Base-by-base conservation (phyloP, 2,329 filamentous ascomycete genomes). In the Hypoxylon sp. region DNA sequence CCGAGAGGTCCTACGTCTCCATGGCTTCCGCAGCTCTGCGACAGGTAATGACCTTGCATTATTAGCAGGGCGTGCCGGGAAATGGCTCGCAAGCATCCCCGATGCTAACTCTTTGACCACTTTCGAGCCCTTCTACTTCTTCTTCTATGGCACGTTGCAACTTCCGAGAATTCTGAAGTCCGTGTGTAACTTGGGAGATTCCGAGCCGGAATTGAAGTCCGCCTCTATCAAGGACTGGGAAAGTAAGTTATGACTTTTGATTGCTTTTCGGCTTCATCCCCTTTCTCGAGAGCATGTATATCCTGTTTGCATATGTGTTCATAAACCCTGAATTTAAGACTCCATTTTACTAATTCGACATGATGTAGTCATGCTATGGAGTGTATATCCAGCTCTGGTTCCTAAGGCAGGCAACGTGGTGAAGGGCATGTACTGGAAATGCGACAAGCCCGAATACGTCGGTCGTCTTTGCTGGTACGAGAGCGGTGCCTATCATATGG, bases 131-230 rank as follows among this genome's bases (percentile, higher is more conserved):
- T 74, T 76, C 62, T 71, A 75, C 61, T 74, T 75, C 68, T 76
- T 76, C 63, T 75, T 76, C 72, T 75, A 76, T 58, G 74, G 73
- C 42, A 70, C 73, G 46, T 71, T 75, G 9, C 71, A 74, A 52
- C 10, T 59, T 11, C 55, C 55, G n/a, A 6, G 3, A 2, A 39
- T 70, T 9, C 19, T 76, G 10, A 5, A 4, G 0, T 1, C 2
- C 0, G 59, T 71, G 2, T 72, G 68, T 48, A 2, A 17, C 0
- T 44, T 68, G 39, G 5, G 8, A 0, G 10, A 33, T 14, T 8
- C n/a, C 2, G 17, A 35, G 24, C 46, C 26, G 0, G n/a, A 48
- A 1, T 42, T 65, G n/a, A 33, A 53, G 26, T 22, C 52, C 6
- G 72, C 68, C 1, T 60, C 61, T 26, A 65, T 76, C 51, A 37